Conservation (phyloP, 1,284 basidiomycete genomes). For the Sanghuangporus baumii region DNA sequence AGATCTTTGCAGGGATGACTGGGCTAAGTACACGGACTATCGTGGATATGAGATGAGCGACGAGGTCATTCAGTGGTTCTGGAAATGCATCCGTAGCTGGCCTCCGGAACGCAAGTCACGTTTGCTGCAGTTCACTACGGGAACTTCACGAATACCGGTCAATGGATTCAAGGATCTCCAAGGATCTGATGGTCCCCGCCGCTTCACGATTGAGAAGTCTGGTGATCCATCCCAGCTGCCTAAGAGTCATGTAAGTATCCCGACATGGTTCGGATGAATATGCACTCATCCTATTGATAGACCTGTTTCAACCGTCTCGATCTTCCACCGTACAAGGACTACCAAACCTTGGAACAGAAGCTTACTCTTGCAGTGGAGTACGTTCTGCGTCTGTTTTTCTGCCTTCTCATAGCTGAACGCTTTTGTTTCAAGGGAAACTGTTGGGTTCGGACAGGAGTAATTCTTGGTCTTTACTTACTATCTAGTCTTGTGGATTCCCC, state of each 20-base stretch:
- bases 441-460: conserved; percentile 41
- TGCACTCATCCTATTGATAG: conserved; percentile 9
- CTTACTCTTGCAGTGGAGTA: conserved; percentile 87
- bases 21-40: conserved; percentile 85
- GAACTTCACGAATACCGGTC: conserved; percentile 95
- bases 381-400: conserved; percentile 22
- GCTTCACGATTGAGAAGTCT: conserved; percentile 95
- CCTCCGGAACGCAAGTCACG: conserved; percentile 94
- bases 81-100: conserved; percentile 97
- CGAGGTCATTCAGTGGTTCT: conserved; percentile 99
- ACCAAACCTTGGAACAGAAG: conserved; percentile 86
- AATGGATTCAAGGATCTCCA: conserved; percentile 99
- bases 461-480: not conserved
- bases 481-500: not conserved
- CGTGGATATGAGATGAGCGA: conserved; percentile 82
- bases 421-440: conserved; percentile 33
- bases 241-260: conserved; percentile 50
- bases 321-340: conserved; percentile 88
- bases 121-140: conserved; percentile 94
- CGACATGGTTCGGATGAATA: not conserved
- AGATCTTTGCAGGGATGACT: conserved; percentile 59
- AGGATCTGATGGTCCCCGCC: conserved; percentile 91
- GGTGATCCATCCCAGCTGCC: conserved; percentile 90
- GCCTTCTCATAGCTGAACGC: not conserved
- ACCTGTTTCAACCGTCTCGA: conserved; percentile 94